Evolutionary conservation across 2,329 filamentous ascomycete species (phyloP), one percentile per base, ranked within the genome.

Genomic region (Hypocreales sp.): DNA sequence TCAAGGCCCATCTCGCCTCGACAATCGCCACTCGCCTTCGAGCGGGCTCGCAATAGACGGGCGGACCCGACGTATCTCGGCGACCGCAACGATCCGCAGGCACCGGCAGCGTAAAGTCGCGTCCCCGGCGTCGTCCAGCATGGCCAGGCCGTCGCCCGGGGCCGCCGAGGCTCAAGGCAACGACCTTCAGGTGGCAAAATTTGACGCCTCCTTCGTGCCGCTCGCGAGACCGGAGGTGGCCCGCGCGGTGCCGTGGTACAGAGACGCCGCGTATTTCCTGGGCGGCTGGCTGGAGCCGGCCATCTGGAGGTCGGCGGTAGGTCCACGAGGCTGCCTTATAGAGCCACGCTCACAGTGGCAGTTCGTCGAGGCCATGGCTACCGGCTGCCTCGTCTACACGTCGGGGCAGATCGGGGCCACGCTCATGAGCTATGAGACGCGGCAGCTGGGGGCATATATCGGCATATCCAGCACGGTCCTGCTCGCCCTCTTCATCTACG

Each of bases 401-500:
- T 44, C 44, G 2, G 48, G 42, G 4, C 46, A 48, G 28, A 44
- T 49, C 6, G 32, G 37, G 7, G 42, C 40, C 2, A 48, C 47
- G 3, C 34, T 53, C 12, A 28, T 36, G 7, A 45, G 36, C 25
- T 50, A 46, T 24, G 24, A 34, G 11, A 48, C 41, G 3, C 29
- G 25, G 0, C 38, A 45, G 22, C 30, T 46, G 3, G 44, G 41
- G 2, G 44, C 35, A 6, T 53, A 51, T 27, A 44, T 51, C 11
- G 49, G 51, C 10, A 41, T 61, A 20, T 47, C 47, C 30, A 63
- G 53, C 32, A 40, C 47, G 8, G 34, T 56, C 14, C 35, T 61
- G 25, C 42, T 65, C 11, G 43, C 60, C 1, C 38, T 63, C 1
- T 59, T 67, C 37, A 63, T 68, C 25, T 65, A 58, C 35, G 55